Base-by-base conservation (phyloP, 805 yeast genomes). In the Yamadazyma paraphyllophila region DNA sequence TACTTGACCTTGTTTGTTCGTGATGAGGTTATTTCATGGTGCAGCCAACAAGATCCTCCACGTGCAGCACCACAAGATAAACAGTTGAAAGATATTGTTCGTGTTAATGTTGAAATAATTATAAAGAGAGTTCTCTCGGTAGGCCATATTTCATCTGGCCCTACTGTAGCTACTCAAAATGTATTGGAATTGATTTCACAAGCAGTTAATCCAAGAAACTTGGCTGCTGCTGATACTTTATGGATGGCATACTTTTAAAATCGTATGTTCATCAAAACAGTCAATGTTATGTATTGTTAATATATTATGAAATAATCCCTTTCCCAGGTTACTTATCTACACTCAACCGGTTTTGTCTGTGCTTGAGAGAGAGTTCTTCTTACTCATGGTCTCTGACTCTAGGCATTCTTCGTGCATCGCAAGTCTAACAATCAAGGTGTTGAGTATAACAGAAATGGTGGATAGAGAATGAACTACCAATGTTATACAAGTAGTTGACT, bases 11-110 rank as follows among this genome's bases (percentile, higher is more conserved):
- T 94, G 54, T 92, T 94, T 67, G 96, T 95, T 15, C 81, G 98
- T 47, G 99, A 94, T 66, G 99, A 94, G 65, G 86, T 92, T 13
- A 81, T 91, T 42, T 83, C 96, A 0, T 92, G 97, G 98, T 91
- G 85, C 63, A 82, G 91, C 33, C 95, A 87, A 61, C 82, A 84
- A 56, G 96, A 90, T 59, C 74, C 75, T 10, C 75, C 74, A 12
- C 69, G 90, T 47, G 82, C 94, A 9, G 73, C 85, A 30, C 90
- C 89, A 1, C 92, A 84, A 55, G 96, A 88, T 53, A 83, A 85
- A 40, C 96, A 87, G 55, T 64, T 92, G 47, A 74, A 91, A 44
- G 97, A 90, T 52, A 85, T 90, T 65, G 97, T 94, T 25, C 80
- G 85, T 54, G 80, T 85, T 30, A 94, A 94, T 59, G 96, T 89